These are phyloP conservation scores for Phytopythium delawarense DNA, from an alignment of 352 stramenopile species.

Conservation along the genomic window DNA sequence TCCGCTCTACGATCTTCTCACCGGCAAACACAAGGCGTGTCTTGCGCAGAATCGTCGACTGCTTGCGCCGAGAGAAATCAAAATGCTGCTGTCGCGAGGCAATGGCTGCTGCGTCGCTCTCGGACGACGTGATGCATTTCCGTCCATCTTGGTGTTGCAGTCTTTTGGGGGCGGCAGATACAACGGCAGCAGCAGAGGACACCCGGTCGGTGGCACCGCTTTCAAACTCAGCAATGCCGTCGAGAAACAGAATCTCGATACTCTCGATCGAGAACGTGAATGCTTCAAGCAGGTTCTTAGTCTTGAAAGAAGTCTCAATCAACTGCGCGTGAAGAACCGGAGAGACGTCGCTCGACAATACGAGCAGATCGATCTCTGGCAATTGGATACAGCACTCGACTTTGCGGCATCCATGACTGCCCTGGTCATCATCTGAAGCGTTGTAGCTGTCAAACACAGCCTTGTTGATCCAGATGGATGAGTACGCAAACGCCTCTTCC, in stretches of 20 bases:
- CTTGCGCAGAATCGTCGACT: constrained; percentile 55
- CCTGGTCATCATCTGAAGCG: constrained; percentile 5
- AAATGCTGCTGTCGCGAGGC: constrained; percentile 26
- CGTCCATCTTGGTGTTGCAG: constrained; percentile 12
- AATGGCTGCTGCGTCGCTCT: constrained; percentile 4
- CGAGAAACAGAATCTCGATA: constrained; percentile 60
- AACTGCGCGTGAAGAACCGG: constrained; percentile 62
- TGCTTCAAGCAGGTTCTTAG: constrained; percentile 36
- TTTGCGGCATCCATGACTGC: constrained; percentile 10
- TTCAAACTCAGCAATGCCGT: constrained; percentile 14
- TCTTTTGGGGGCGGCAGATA: background rate
- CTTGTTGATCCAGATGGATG: constrained; percentile 49
- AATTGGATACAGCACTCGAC: constrained; percentile 53
- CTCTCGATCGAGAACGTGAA: constrained; percentile 56
- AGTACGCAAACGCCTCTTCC: constrained; percentile 45
- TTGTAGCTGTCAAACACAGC: constrained; percentile 31
- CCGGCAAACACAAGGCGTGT: constrained; percentile 61
- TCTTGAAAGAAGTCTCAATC: constrained; percentile 48
- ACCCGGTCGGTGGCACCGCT: background rate
- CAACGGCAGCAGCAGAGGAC: background rate
- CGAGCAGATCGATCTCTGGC: constrained; percentile 60
- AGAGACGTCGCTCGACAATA: constrained; percentile 57
- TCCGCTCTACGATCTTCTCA: constrained; percentile 36
- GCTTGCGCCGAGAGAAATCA: constrained; percentile 35
- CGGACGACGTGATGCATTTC: constrained; percentile 10